Evolutionary conservation across 2,329 filamentous ascomycete genomes (phyloP), one percentile per base, ranked within the genome.

Genomic region (Neopestalotiopsis rosae): DNA sequence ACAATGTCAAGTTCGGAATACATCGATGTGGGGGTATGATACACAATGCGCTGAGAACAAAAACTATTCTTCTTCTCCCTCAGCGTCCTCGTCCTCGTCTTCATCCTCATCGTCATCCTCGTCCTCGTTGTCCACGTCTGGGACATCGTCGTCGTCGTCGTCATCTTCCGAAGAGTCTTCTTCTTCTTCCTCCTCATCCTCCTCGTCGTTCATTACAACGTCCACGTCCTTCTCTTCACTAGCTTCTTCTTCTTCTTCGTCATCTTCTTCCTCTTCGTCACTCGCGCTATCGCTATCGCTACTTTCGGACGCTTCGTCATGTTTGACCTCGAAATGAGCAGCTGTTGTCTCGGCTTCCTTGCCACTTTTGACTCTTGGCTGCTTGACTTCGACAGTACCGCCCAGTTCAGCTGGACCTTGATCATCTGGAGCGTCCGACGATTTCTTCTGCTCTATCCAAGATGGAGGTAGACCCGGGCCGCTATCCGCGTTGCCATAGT

Each of bases 401-500:
- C 78, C 75, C 40, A 71, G 74, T 34, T 76, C 75, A 59, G 73
- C 75, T 75, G 61, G 56, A 10, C 56, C 64, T 12, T 70, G 67
- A 20, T 64, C 56, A 20, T 14, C 52, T 20, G 10, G 64, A 64
- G 59, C 2, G 38, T 7, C n/a, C 65, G 45, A 66, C 74, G 69
- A 49, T 72, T 75, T 28, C 42, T 76, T 71, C 49, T 73, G 74
- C 62, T 82, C 81, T 20, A 83, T 32, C 88, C 88, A 90, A 0
- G 83, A 84, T 2, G 89, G 89, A 1, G 89, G 89, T 20, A 91
- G 79, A 2, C 89, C 89, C 2, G 89, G 89, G 1, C 89, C 89
- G 73, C 89, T 91, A 42, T 88, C 87, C 0, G 89, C 89, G 70
- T 91, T 91, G 0, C 89, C 89, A 68, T 91, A 91, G 74, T 91